Evolutionary conservation across 2,329 filamentous ascomycete species (phyloP), one percentile per base, ranked within the genome.

Genomic region (Aspergillus udagawae): DNA sequence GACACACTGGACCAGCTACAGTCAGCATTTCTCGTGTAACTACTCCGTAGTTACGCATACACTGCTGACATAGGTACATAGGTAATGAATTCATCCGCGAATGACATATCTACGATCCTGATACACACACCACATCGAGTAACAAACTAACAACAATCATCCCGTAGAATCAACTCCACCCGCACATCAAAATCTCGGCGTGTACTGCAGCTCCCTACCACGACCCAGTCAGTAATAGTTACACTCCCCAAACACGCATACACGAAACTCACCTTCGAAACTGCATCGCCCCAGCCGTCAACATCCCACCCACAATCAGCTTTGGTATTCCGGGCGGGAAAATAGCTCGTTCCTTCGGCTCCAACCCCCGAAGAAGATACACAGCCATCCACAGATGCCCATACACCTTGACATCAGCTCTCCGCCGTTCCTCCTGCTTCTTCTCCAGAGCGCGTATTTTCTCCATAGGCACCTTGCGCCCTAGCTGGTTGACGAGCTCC

Each of bases 261-360:
- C 12, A 45, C 2, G 10, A 27, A 27, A 54, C 35, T 28, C 38
- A 55, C 53, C 48, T 50, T 3, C 41, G 29, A 51, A 45, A 47
- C 53, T 55, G 53, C 32, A 55, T 27, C 38, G 32, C 53, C 7
- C 53, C 53, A 8, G 53, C 53, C 10, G 53, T 51, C 53, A 55
- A 10, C 53, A 55, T 55, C 35, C 35, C 53, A 47, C 21, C 44
- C 23, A 32, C 21, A 20, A 55, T 35, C 25, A 55, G 5, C 48
- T 51, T 51, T 0, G 53, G 53, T 47, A 55, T 50, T 2, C 53
- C 53, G 8, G 53, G 53, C 25, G 53, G 53, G 25, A 55, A 55
- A 32, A 55, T 51, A 20, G 45, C 52, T 14, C 52, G 21, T 21
- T 54, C 52, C 29, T 50, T 50, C 1, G 45, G 52, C 29, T 25